Conservation (phyloP, 129 eudicot genomes). For the Centella asiatica region DNA sequence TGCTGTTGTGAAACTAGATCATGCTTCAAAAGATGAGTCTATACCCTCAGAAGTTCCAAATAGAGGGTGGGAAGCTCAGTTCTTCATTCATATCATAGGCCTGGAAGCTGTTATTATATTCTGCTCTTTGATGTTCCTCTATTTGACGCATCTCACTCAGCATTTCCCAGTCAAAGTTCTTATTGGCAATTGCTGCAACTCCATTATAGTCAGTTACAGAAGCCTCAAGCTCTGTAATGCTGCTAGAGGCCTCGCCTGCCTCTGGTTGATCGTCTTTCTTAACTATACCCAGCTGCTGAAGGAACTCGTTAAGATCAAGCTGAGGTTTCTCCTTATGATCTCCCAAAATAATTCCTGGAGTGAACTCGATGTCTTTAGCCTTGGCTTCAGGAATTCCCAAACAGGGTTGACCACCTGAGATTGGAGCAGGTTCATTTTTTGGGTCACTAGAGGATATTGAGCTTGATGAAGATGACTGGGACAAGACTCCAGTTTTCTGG, state of each 20-base stretch:
- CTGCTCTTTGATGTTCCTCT: conserved; percentile 28
- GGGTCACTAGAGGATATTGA: conserved; percentile 48
- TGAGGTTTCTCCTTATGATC: conserved; percentile 68
- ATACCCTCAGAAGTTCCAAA: conserved; percentile 51
- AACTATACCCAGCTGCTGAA: conserved; percentile 78
- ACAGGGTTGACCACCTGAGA: conserved; percentile 14
- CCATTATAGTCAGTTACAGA: conserved; percentile 28
- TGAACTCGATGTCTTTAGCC: conserved; percentile 19
- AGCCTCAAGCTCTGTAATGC: conserved; percentile 31
- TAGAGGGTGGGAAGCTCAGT: conserved; percentile 44
- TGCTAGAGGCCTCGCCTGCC: conserved; percentile 8
- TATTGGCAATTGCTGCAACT: conserved; percentile 28
- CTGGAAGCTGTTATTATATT: conserved; percentile 16
- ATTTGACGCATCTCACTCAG: conserved; percentile 45
- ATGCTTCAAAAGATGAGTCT: not conserved
- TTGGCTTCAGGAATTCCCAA: not conserved
- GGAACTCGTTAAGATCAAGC: conserved; percentile 86
- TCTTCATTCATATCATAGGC: conserved; percentile 47
- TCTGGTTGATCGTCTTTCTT: conserved; percentile 35
- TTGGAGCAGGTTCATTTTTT: conserved; percentile 18
- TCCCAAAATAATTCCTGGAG: not conserved
- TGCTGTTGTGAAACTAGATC: too few relatives aligned
- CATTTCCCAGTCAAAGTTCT: conserved; percentile 63
- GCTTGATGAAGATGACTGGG: conserved; percentile 31
- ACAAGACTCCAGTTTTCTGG: conserved; percentile 33